phyloP scores from a whole-genome alignment of 306 rosid species.

The Cucurbita moschata region DNA sequence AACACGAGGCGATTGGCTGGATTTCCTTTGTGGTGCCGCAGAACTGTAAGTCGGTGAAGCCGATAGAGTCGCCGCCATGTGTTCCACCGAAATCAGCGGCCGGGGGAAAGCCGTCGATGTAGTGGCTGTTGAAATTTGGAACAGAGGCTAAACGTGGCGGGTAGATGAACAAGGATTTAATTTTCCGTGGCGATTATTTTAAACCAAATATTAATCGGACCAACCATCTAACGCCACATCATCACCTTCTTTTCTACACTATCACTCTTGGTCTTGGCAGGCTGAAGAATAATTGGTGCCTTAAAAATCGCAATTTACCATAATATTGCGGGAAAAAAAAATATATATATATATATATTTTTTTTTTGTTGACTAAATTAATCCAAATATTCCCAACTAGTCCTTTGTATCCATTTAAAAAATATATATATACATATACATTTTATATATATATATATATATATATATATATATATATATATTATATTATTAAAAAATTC shows the following conservation, averaged over 20 bases:
- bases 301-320: too few species aligned
- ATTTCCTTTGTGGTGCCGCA: neutral
- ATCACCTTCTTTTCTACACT: neutral
- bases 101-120: neutral
- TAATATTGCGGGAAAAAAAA: too few species aligned
- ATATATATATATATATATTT: too few species aligned
- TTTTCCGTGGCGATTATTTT: neutral
- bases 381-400: too few species aligned
- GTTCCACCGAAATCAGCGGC: neutral
- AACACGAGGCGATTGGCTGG: constrained; percentile 5
- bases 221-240: neutral
- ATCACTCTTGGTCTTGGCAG: too few species aligned
- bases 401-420: too few species aligned
- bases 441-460: too few species aligned
- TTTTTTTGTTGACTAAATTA: too few species aligned
- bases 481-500: too few species aligned
- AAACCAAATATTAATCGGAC: neutral
- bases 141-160: neutral
- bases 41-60: constrained; percentile 1
- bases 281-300: too few species aligned
- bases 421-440: too few species aligned
- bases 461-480: too few species aligned
- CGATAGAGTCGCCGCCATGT: constrained; percentile 20
- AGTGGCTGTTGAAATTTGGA: neutral
- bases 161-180: neutral